phyloP scores from a whole-genome alignment of 1,284 basidiomycete species.

The Tremellales sp. region DNA sequence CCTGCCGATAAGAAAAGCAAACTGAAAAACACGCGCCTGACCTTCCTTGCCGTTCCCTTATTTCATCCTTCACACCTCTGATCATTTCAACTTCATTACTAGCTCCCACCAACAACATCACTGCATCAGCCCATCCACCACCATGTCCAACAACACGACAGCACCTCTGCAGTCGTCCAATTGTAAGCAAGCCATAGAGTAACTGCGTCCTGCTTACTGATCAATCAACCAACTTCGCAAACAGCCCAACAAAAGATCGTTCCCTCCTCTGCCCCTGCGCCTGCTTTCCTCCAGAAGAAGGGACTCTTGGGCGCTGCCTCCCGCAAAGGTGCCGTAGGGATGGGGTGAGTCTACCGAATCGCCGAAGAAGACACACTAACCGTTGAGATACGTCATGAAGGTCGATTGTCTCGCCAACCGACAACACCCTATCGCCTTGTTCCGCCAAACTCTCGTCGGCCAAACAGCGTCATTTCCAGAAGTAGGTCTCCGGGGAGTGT shows the following conservation, averaged over 20 bases:
- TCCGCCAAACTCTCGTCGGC: conserved; percentile 81
- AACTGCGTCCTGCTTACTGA: not conserved
- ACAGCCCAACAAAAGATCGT: conserved; percentile 16
- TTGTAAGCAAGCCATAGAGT: conserved; percentile 3
- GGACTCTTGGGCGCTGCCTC: conserved; percentile 36
- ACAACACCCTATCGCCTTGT: conserved; percentile 83
- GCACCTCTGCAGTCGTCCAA: conserved; percentile 13
- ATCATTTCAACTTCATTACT: conserved; percentile 5
- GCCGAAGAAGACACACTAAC: not conserved
- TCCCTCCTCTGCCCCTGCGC: conserved; percentile 13
- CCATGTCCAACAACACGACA: conserved; percentile 13
- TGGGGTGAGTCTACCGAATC: conserved; percentile 21
- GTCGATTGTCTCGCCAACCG: conserved; percentile 78
- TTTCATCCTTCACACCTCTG: not conserved
- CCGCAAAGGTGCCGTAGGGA: conserved; percentile 13
- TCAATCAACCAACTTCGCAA: not conserved
- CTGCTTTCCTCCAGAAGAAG: conserved; percentile 45
- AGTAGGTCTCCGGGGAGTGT: conserved; percentile 55
- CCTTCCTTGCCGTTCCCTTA: conserved; percentile 11
- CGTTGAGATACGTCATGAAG: conserved; percentile 11
- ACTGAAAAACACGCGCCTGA: too few species aligned
- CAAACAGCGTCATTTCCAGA: conserved; percentile 85
- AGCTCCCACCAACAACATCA: conserved; percentile 1
- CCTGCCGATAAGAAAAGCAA: too few species aligned
- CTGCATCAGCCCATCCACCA: not conserved